Base-by-base conservation (phyloP, 2,329 filamentous ascomycete genomes). In the Cladosporium velox region DNA sequence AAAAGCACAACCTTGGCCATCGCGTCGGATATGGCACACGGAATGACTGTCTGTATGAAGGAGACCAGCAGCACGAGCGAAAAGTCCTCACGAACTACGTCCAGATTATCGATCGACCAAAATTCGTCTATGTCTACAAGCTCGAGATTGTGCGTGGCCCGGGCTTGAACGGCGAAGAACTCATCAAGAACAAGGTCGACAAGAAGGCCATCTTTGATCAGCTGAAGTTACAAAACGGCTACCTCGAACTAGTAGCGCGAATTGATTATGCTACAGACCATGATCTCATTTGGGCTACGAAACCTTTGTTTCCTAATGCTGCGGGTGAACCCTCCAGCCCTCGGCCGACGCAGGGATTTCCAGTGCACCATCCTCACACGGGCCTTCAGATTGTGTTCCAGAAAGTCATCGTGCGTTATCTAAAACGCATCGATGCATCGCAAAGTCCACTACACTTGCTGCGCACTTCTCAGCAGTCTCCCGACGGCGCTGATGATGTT, bases 191-290 rank as follows among this genome's bases (percentile, higher is more conserved):
- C 21, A 59, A 30, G 24, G 4, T 7, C 8, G 24, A 59, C 1
- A 59, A 59, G 24, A 28, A 30, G 2, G 57, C 32, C 14, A 38
- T 59, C 8, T 59, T 59, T 24, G 24, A 28, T n/a, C 21, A 35
- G 21, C 12, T 59, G 1, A 24, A 38, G 8, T 2, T 2, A 0
- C 34, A 26, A 5, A 2, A 1, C 1, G 34, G 3, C 34, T n/a
- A n/a, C n/a, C n/a, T n/a, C n/a, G n/a, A n/a, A n/a, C n/a, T n/a
- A n/a, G n/a, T n/a, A n/a, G n/a, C n/a, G n/a, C n/a, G n/a, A n/a
- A n/a, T n/a, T n/a, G n/a, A n/a, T 4, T 72, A 65, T 60, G 68
- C 66, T 8, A 66, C 68, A 1, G 70, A 71, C 44, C 60, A 64
- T 28, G 61, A 65, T 44, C 38, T 68, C 12, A 68, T 70, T 52